phyloP scores from a whole-genome alignment of 1,139 yeast species.

The Zygosaccharomyces pseudobailii region DNA sequence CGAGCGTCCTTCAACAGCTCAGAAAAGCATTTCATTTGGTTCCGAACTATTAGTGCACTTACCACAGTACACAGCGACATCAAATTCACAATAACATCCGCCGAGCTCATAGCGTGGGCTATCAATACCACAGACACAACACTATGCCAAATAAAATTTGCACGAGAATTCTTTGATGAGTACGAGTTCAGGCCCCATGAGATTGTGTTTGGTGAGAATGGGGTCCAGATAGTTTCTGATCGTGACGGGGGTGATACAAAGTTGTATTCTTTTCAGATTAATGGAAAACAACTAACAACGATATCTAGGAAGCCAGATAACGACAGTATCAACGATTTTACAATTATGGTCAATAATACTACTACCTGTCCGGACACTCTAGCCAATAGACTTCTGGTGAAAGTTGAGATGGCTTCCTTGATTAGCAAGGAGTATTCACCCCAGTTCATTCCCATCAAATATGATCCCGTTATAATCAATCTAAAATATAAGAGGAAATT shows the following conservation, averaged over 20 bases:
- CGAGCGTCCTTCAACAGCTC: conserved; percentile 22
- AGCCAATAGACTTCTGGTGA: conserved; percentile 44
- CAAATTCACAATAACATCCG: conserved; percentile 26
- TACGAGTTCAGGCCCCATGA: conserved; percentile 28
- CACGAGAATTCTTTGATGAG: conserved; percentile 25
- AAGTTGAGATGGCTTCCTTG: conserved; percentile 45
- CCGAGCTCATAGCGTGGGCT: conserved; percentile 27
- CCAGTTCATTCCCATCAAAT: conserved; percentile 44
- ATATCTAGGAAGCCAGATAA: conserved; percentile 49
- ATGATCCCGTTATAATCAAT: conserved; percentile 38
- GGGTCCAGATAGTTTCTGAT: conserved; percentile 29
- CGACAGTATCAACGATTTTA: conserved; percentile 36
- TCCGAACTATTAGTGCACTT: conserved; percentile 22
- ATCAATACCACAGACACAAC: conserved; percentile 31
- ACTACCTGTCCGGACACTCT: conserved; percentile 30
- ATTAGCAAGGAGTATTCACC: conserved; percentile 54
- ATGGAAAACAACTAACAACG: conserved; percentile 46
- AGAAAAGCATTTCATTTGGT: conserved; percentile 30
- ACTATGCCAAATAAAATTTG: conserved; percentile 26
- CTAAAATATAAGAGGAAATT: conserved; percentile 40
- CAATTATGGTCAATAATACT: conserved; percentile 31
- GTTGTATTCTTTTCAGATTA: conserved; percentile 43
- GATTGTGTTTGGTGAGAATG: conserved; percentile 32
- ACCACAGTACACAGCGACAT: conserved; percentile 27
- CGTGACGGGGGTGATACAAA: conserved; percentile 20